phyloP scores from a whole-genome alignment of 129 eudicot genomes.

The Gnaphalium uliginosum region DNA sequence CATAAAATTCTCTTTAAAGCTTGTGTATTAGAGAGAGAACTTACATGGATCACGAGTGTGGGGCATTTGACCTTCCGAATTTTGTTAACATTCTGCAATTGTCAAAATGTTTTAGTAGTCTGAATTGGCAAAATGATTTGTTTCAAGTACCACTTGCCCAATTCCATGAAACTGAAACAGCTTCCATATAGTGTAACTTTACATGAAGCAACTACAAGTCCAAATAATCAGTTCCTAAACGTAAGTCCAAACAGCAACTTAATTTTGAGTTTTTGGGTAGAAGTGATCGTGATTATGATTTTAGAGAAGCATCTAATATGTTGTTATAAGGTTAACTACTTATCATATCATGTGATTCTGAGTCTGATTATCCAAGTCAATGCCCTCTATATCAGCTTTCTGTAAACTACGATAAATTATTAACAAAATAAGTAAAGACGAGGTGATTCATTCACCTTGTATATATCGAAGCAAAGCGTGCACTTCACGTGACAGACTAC shows the following conservation, averaged over 20 bases:
- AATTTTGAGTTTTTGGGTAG: not conserved
- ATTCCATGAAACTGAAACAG: not conserved
- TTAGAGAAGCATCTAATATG: not conserved
- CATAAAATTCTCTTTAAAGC: too few relatives aligned
- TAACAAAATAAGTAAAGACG: not conserved
- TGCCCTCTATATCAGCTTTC: not conserved
- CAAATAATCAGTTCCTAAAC: not conserved
- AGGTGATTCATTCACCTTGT: constrained; percentile 49
- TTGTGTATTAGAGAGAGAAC: constrained; percentile 28
- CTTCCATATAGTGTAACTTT: not conserved
- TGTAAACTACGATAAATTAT: not conserved
- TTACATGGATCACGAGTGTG: constrained; percentile 93
- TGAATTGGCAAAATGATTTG: constrained; percentile 9
- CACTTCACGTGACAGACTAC: constrained; percentile 85
- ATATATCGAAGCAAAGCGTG: constrained; percentile 80
- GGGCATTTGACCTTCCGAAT: constrained; percentile 90
- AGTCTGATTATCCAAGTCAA: not conserved
- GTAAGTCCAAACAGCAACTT: not conserved
- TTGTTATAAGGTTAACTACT: not conserved
- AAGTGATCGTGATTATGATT: not conserved
- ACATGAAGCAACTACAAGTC: not conserved
- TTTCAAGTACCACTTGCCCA: not conserved
- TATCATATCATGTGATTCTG: not conserved
- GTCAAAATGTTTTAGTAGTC: constrained; percentile 21
- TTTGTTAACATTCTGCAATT: constrained; percentile 87